A percentile compares a stretch with the other conserved stretches of the same genome.
phyloP scores from a whole-genome alignment of 2,329 filamentous ascomycete genomes.

The Zasmidium citrigriseum region DNA sequence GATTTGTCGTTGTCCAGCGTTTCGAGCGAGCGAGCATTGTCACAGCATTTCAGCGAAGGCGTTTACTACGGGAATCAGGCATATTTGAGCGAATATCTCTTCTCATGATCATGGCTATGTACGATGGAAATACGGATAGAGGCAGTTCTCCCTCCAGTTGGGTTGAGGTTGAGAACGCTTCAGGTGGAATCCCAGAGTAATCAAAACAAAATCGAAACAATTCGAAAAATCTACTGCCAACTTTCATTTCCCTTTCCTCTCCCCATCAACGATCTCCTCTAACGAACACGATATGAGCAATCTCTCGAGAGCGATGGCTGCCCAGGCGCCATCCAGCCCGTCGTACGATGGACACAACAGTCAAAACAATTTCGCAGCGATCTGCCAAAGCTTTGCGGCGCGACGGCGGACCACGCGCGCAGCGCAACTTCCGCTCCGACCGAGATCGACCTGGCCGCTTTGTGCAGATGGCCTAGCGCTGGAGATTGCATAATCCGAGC shows the following conservation, averaged over 20 bases:
- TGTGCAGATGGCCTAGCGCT: not conserved
- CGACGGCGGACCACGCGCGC: not conserved
- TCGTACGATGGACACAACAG: not conserved
- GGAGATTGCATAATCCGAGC: not conserved
- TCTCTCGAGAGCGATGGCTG: too few relatives aligned
- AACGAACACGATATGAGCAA: not conserved
- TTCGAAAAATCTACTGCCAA: not conserved
- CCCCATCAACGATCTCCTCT: not conserved
- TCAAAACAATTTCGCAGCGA: constrained; percentile 71
- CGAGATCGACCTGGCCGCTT: not conserved
- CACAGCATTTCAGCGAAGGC: constrained; percentile 10
- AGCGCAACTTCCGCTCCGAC: not conserved
- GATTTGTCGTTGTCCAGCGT: constrained; percentile 28
- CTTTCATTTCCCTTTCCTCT: not conserved
- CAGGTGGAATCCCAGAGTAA: constrained; percentile 1
- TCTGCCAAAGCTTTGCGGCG: constrained; percentile 55
- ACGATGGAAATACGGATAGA: not conserved
- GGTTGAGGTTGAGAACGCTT: constrained; percentile 16
- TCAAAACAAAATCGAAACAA: constrained; percentile 14
- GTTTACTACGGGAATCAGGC: too few relatives aligned
- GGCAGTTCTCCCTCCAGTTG: constrained; percentile 20
- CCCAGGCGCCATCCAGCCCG: not conserved
- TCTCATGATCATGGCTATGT: constrained; percentile 19
- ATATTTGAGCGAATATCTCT: constrained; percentile 16
- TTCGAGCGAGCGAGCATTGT: constrained; percentile 25